Evolutionary conservation across 805 yeast genomes (phyloP), one percentile per base, ranked within the genome.

Genomic region (Saccharomycopsis lassenensis): DNA sequence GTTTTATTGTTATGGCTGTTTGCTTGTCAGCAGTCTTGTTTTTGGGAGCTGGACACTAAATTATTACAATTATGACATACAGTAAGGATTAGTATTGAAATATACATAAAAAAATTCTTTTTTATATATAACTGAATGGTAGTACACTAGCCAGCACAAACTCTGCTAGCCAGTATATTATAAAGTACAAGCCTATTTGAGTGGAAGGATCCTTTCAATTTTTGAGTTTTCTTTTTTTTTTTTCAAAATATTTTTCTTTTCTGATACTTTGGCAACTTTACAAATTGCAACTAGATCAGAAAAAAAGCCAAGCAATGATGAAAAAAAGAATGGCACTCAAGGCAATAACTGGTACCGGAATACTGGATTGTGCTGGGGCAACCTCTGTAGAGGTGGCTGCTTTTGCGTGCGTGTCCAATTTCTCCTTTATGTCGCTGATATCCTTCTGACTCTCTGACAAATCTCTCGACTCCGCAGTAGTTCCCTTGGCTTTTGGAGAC

Each of bases 281-380:
- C n/a, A n/a, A n/a, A n/a, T n/a, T n/a, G n/a, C n/a, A n/a, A n/a
- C n/a, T n/a, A n/a, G n/a, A n/a, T n/a, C n/a, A 39, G 31, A 40
- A 32, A 15, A 36, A 69, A 56, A 76, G 64, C 84, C 86, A 80
- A 36, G 86, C 89, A 44, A 79, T 58, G 31, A 71, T 52, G 49
- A 74, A 58, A 23, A 74, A 68, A 39, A 74, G 51, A 29, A 70
- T 61, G 48, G 75, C 83, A 54, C 65, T 55, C 57, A 72, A 47
- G 46, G 66, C 54, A 46, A 79, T 76, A 36, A 68, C 55, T 21
- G 74, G 73, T 27, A 72, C 57, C 15, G 81, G 67, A 30, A 78
- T 59, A 11, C 75, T 77, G 41, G 50, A 54, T 33, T 56, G 56
- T n/a, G 62, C 53, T 39, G 47, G 25, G 17, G 47, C 33, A 19